Conservation (phyloP, 1,284 basidiomycete genomes). For the Caloboletus firmus region DNA sequence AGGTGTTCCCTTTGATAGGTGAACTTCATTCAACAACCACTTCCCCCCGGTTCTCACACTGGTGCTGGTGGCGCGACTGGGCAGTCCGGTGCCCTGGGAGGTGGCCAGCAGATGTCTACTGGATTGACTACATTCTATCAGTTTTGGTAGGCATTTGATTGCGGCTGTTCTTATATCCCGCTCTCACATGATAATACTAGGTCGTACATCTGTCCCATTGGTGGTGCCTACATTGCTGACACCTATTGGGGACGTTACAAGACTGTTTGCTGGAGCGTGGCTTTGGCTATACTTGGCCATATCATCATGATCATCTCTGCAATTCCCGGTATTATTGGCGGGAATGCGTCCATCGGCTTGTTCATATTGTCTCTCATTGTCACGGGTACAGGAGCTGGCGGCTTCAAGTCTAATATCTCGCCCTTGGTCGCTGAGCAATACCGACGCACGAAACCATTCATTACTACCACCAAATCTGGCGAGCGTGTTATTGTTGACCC, state of each 20-base stretch:
- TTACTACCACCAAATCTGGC: conserved; percentile 55
- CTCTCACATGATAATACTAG: conserved; percentile 28
- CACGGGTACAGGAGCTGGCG: conserved; percentile 70
- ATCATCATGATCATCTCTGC: conserved; percentile 72
- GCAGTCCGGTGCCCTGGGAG: conserved; percentile 71
- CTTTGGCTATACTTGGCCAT: conserved; percentile 64
- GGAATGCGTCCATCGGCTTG: conserved; percentile 55
- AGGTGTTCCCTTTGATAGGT: conserved; percentile 43
- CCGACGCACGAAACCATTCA: conserved; percentile 53
- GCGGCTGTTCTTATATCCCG: conserved; percentile 25
- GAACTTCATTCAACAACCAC: conserved; percentile 71
- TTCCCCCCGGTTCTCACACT: conserved; percentile 65
- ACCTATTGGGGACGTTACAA: conserved; percentile 75
- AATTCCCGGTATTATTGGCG: conserved; percentile 68
- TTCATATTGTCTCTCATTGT: conserved; percentile 69
- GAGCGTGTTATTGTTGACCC: conserved; percentile 86
- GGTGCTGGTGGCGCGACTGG: conserved; percentile 58
- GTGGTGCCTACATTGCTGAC: conserved; percentile 77
- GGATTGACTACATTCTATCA: conserved; percentile 67
- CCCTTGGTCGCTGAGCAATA: conserved; percentile 82
- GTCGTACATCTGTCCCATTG: conserved; percentile 59
- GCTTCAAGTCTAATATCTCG: conserved; percentile 81
- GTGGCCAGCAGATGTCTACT: conserved; percentile 65
- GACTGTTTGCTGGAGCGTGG: conserved; percentile 61
- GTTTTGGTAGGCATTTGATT: conserved; percentile 48